Evolutionary conservation across 2,329 filamentous ascomycete genomes (phyloP).

Genomic region (Venturia pyrina): DNA sequence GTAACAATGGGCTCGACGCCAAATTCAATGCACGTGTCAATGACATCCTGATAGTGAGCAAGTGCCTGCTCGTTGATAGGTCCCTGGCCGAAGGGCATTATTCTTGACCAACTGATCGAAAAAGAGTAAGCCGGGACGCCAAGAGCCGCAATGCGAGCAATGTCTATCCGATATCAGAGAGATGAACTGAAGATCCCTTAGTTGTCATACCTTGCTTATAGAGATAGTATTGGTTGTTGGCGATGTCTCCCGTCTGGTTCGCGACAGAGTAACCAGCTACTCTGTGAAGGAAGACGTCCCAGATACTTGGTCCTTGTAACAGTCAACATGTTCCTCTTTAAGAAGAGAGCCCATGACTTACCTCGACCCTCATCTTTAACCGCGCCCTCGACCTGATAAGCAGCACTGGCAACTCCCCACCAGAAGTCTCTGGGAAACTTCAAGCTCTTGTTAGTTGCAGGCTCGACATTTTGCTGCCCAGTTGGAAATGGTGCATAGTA

Average conservation of each 20-base stretch:
- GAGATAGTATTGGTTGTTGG: conserved; percentile 39
- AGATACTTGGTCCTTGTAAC: conserved; percentile 56
- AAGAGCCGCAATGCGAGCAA: conserved; percentile 62
- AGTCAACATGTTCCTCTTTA: conserved; percentile 64
- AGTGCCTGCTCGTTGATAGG: conserved; percentile 70
- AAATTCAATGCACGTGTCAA: conserved; percentile 65
- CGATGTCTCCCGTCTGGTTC: conserved; percentile 37
- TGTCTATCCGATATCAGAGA: conserved; percentile 70
- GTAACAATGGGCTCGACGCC: conserved; percentile 76
- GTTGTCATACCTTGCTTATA: conserved; percentile 60
- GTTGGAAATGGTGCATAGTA: conserved; percentile 24
- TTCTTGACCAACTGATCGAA: conserved; percentile 72
- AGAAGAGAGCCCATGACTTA: conserved; percentile 41
- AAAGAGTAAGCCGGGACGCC: conserved; percentile 72
- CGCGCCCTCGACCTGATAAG: conserved; percentile 27
- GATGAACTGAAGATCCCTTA: conserved; percentile 73
- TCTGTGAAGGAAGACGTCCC: conserved; percentile 69
- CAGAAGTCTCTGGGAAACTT: conserved; percentile 28
- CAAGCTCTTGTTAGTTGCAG: conserved; percentile 21
- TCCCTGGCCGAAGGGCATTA: conserved; percentile 77
- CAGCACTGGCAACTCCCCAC: conserved; percentile 33
- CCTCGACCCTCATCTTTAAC: conserved; percentile 29
- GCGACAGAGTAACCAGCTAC: conserved; percentile 40
- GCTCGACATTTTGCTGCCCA: conserved; percentile 20
- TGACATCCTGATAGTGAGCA: conserved; percentile 67